Evolutionary conservation across 495 filamentous ascomycete genomes (phyloP), one percentile per base, ranked within the genome.

Genomic region (Friedmanniomyces simplex): DNA sequence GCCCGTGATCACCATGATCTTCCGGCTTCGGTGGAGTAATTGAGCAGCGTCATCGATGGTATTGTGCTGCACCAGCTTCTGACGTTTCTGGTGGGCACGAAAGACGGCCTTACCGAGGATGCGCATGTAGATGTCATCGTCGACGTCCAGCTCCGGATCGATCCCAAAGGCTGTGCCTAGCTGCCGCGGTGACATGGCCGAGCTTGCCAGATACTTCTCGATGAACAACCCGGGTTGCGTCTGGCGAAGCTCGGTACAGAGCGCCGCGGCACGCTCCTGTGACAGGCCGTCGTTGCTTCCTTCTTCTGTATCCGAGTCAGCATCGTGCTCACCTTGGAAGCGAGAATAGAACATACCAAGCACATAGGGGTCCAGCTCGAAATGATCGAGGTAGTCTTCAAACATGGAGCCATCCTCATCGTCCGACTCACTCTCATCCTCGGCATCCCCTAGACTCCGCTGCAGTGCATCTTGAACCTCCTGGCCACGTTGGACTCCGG

Each of bases 91-190:
- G 58, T 95, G 77, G 68, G 96, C 91, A n/a, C 89, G 81, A 30
- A 79, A 79, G 51, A 98, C 82, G 18, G 83, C 88, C 30, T 88
- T 76, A 42, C 81, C 83, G 18, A 98, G 76, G 47, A 96, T 69
- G 41, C 77, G 72, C 66, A 86, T 85, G 66, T 86, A 95, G 1
- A 81, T 74, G n/a, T 84, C 76, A 64, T 95, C 89, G 22, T 79
- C 77, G 37, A 80, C 75, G 21, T 65, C 68, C 11, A 64, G 47
- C 14, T 54, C 30, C 0, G 59, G 62, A 26, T 68, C 60, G 58
- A 95, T 83, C 49, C 87, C 86, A 72, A 98, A 98, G n/a, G 91
- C 93, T 6, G 89, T 93, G 60, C 90, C 82, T 21, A 98, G 74
- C 70, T 88, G 93, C 72, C 85, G 87, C 22, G 85, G 88, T 1